Evolutionary conservation across 306 rosid genomes (phyloP).

Genomic region (Argentina anserina): DNA sequence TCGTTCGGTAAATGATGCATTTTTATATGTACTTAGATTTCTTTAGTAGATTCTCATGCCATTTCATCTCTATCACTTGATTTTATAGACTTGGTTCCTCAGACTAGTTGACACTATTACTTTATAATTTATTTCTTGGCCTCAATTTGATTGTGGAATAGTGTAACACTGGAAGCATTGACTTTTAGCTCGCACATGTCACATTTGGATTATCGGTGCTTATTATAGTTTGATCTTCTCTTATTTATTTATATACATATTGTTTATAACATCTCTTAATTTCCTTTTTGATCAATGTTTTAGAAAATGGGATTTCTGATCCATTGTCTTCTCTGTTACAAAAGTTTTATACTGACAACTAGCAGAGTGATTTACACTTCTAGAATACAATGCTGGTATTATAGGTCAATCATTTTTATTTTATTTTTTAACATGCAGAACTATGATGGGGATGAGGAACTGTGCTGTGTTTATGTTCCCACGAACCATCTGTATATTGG

Average conservation of each 20-base stretch:
- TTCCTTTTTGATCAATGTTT: not conserved
- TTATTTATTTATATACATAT: too few species aligned
- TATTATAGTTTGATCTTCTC: not conserved
- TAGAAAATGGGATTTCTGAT: constrained; percentile 6
- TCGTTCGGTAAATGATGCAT: not conserved
- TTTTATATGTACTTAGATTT: not conserved
- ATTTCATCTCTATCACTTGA: not conserved
- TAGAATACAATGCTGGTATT: not conserved
- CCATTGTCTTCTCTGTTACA: not conserved
- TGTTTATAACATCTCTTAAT: not conserved
- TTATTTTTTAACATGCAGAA: constrained; percentile 35
- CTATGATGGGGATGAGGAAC: constrained; percentile 82
- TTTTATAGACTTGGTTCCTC: not conserved
- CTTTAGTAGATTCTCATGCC: not conserved
- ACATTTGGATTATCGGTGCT: not conserved
- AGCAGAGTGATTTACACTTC: not conserved
- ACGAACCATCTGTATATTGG: constrained; percentile 91
- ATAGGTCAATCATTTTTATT: constrained; percentile 1
- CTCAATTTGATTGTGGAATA: not conserved
- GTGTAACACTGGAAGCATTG: not conserved
- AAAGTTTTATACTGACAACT: not conserved
- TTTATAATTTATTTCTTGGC: not conserved
- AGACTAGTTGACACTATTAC: not conserved
- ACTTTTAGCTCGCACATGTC: not conserved
- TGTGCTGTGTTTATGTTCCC: constrained; percentile 87